Evolutionary conservation across 2,329 filamentous ascomycete species (phyloP).

Genomic region (Colletotrichum cuscutae): DNA sequence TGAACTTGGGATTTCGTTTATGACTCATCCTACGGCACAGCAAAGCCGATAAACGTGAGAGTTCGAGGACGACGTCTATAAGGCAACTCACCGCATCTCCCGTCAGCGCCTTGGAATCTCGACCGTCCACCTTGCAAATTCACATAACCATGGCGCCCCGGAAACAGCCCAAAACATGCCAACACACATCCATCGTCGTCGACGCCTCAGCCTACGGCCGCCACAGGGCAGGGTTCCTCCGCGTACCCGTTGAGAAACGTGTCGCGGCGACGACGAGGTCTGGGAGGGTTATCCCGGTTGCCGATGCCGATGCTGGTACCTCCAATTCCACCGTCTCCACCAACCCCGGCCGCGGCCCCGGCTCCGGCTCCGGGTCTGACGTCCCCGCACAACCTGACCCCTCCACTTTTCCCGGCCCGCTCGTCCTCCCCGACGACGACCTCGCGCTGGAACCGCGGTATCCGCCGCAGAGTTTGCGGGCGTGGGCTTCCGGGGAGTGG

Average conservation of each 20-base stretch:
- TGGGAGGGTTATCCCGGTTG: constrained; percentile 37
- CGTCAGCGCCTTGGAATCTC: accelerated
- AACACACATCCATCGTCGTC: constrained; percentile 11
- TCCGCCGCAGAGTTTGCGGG: constrained; percentile 61
- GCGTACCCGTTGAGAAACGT: constrained; percentile 41
- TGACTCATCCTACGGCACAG: background rate
- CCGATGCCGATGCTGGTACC: too few species aligned
- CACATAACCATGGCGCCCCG: constrained; percentile 11
- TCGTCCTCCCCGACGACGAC: constrained; percentile 70
- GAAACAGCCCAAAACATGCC: constrained; percentile 4
- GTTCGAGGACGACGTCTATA: background rate
- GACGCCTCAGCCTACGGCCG: constrained; percentile 15
- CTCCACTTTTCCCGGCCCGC: constrained; percentile 64
- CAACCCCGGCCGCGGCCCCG: background rate
- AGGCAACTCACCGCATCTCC: background rate
- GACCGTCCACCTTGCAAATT: background rate
- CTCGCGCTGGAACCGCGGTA: constrained; percentile 63
- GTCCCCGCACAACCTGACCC: constrained; percentile 21
- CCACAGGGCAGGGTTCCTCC: constrained; percentile 40
- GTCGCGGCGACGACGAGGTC: constrained; percentile 43
- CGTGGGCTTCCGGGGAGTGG: constrained; percentile 57
- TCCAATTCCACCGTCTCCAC: too few species aligned
- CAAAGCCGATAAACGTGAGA: background rate
- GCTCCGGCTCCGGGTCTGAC: too few species aligned
- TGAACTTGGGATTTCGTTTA: background rate